Conservation (phyloP, 2,329 filamentous ascomycete species). For the Aschersonia sp. region DNA sequence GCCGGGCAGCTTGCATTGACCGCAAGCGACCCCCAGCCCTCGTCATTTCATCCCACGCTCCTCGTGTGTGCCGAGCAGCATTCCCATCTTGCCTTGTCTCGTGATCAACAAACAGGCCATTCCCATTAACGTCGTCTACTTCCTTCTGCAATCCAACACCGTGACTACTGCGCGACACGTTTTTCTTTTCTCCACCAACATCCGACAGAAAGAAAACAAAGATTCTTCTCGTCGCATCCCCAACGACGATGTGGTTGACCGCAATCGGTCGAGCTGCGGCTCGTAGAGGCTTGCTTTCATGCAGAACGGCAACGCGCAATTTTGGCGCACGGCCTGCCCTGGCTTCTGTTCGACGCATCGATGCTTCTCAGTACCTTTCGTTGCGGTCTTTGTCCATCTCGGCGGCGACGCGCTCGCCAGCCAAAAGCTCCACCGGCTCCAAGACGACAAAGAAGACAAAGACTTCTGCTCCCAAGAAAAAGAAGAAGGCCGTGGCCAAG, state of each 20-base stretch:
- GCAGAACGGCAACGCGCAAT: conserved; percentile 7
- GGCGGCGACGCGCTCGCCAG: conserved; percentile 11
- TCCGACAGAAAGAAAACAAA: too few relatives aligned
- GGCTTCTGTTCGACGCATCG: neutral
- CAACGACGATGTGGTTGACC: conserved; percentile 18
- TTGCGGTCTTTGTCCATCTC: conserved; percentile 14
- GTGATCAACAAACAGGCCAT: neutral
- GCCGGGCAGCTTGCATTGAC: neutral
- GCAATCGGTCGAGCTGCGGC: conserved; percentile 23
- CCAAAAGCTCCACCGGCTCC: conserved; percentile 8
- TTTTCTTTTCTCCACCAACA: too few relatives aligned
- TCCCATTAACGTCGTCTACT: neutral
- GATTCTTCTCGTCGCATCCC: too few relatives aligned
- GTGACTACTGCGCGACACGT: neutral
- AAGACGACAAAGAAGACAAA: conserved; percentile 8
- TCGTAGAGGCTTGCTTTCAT: conserved; percentile 16
- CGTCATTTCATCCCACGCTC: neutral
- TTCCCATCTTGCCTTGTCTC: neutral
- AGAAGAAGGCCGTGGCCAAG: conserved; percentile 27
- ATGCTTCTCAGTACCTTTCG: conserved; percentile 5
- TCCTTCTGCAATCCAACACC: neutral
- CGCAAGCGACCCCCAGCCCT: neutral
- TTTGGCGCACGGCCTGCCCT: conserved; percentile 5
- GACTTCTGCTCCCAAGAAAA: conserved; percentile 20
- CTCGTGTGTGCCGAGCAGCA: too few relatives aligned